Evolutionary conservation across 352 stramenopile species (phyloP).

Genomic region (Phytopythium sindhum): DNA sequence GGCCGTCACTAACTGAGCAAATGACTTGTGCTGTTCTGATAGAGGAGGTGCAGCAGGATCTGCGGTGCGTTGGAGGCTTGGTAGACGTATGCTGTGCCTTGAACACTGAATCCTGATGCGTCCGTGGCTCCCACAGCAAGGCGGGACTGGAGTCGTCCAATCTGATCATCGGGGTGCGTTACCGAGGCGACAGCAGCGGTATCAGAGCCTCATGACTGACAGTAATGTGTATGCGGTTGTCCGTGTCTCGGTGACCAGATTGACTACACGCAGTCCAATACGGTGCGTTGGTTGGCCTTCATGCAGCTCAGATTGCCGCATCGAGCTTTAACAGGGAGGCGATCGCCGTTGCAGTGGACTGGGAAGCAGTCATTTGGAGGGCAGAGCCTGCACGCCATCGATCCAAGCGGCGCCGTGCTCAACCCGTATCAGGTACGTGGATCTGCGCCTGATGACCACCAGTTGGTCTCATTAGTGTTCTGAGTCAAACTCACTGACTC

Average conservation of each 20-base stretch:
- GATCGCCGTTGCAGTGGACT: conserved; percentile 35
- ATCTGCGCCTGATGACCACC: not conserved
- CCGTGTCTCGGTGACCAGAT: not conserved
- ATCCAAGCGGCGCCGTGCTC: conserved; percentile 29
- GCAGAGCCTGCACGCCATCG: conserved; percentile 55
- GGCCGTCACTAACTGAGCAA: not conserved
- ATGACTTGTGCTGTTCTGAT: not conserved
- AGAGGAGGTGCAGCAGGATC: conserved; percentile 48
- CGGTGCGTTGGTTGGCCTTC: not conserved
- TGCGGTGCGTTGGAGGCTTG: conserved; percentile 20
- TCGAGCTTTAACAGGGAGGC: not conserved
- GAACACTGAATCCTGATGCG: not conserved
- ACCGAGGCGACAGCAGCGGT: not conserved
- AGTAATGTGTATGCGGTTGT: not conserved
- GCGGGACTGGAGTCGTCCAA: conserved; percentile 65
- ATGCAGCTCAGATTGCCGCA: not conserved
- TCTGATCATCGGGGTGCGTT: conserved; percentile 48
- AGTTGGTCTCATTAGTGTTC: not conserved
- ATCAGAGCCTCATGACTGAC: not conserved
- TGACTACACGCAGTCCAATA: conserved; percentile 53
- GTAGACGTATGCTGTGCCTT: not conserved
- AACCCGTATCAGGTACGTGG: conserved; percentile 64
- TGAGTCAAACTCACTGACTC: too few species aligned
- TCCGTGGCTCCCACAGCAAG: conserved; percentile 17
- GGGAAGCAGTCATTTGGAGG: conserved; percentile 61